phyloP scores from a whole-genome alignment of 106 monocot genomes.

The Allium sativum region DNA sequence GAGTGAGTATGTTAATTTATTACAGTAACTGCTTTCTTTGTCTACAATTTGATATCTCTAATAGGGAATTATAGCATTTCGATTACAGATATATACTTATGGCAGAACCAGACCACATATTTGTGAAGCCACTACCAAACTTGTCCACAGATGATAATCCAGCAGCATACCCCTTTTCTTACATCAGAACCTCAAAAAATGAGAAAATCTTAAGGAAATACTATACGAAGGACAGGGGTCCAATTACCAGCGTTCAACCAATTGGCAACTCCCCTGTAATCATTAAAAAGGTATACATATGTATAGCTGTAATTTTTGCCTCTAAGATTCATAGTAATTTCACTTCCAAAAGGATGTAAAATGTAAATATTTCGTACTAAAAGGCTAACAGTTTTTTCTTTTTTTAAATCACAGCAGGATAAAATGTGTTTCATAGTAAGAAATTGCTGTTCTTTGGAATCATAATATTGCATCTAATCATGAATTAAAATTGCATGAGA shows the following conservation, averaged over 20 bases:
- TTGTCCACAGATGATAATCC: slow-evolving; percentile 45
- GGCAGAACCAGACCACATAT: slow-evolving; percentile 94
- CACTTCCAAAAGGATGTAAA: too few species aligned
- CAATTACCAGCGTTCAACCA: neutral
- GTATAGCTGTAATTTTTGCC: neutral
- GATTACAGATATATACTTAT: slow-evolving; percentile 71
- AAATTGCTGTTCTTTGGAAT: too few species aligned
- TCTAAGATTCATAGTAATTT: too few species aligned
- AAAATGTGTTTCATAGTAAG: too few species aligned
- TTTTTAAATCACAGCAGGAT: too few species aligned
- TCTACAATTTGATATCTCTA: neutral
- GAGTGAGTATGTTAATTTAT: slow-evolving; percentile 36
- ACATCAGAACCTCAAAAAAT: neutral
- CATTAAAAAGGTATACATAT: neutral
- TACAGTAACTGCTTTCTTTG: neutral
- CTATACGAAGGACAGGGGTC: neutral
- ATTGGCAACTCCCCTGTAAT: neutral
- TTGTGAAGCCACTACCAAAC: slow-evolving; percentile 76
- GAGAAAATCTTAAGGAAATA: neutral
- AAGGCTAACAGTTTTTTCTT: too few species aligned
- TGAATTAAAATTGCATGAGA: too few species aligned
- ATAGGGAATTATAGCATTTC: neutral
- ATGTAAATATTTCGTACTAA: too few species aligned
- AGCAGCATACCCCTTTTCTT: slow-evolving; percentile 68
- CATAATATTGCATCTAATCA: too few species aligned